Conservation (phyloP, 176 grass and related monocot genomes). For the Phragmites australis region DNA sequence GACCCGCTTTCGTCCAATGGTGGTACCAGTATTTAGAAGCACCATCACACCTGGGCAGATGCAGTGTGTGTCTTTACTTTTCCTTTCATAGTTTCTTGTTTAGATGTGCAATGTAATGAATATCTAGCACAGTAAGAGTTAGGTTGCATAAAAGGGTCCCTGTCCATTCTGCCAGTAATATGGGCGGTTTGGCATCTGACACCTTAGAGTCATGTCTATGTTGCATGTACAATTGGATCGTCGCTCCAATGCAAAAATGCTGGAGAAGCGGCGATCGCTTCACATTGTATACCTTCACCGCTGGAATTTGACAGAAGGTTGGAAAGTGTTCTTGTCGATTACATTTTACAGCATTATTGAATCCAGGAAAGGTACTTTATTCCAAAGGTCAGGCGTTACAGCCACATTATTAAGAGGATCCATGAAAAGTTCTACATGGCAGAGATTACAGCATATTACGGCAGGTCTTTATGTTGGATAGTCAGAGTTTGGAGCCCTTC, state of each 20-base stretch:
- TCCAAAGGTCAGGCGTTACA: slow-evolving; percentile 26
- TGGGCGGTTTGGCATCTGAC: slow-evolving; percentile 43
- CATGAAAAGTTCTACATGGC: background rate
- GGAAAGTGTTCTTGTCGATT: slow-evolving; percentile 25
- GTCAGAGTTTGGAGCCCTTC: background rate
- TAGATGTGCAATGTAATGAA: slow-evolving; percentile 45
- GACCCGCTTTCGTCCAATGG: slow-evolving; percentile 49
- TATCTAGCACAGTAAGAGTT: slow-evolving; percentile 27
- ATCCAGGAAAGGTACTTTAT: slow-evolving; percentile 21
- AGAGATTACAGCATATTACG: slow-evolving; percentile 25
- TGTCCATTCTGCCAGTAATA: slow-evolving; percentile 42
- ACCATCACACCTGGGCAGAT: slow-evolving; percentile 60
- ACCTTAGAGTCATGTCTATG: slow-evolving; percentile 35
- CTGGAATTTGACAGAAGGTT: slow-evolving; percentile 29
- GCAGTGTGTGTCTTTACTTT: slow-evolving; percentile 43
- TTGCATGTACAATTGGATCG: slow-evolving; percentile 32
- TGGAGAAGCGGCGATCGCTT: slow-evolving; percentile 53
- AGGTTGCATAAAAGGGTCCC: slow-evolving; percentile 49
- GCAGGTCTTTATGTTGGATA: background rate
- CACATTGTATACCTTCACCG: slow-evolving; percentile 39
- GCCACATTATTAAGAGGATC: slow-evolving; percentile 28
- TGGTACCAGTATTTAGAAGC: slow-evolving; percentile 72
- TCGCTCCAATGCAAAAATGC: slow-evolving; percentile 53
- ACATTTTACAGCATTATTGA: background rate
- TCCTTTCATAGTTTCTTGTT: slow-evolving; percentile 26